phyloP scores from a whole-genome alignment of 2,329 filamentous ascomycete species.

The Penicillium sp. region DNA sequence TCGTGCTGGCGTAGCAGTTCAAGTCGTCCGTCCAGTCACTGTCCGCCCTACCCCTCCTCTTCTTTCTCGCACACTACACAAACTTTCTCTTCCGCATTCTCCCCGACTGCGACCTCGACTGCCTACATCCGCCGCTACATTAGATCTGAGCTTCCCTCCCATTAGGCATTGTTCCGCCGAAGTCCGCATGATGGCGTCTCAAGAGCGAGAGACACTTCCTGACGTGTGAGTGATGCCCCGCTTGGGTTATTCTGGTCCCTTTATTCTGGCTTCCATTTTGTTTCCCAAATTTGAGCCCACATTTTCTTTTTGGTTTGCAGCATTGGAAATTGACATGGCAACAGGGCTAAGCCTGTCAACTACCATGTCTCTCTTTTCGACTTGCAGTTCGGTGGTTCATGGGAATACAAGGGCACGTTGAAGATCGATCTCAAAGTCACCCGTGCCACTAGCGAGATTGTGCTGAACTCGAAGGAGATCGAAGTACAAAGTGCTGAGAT shows the following conservation, averaged over 20 bases:
- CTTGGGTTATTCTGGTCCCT: not conserved
- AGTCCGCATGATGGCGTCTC: constrained; percentile 42
- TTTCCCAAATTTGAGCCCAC: not conserved
- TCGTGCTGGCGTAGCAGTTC: constrained; percentile 27
- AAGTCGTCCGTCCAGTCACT: constrained; percentile 25
- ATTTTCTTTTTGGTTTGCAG: not conserved
- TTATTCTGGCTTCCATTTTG: not conserved
- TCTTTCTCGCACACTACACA: constrained; percentile 15
- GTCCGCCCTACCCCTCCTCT: constrained; percentile 27
- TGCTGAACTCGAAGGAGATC: constrained; percentile 82
- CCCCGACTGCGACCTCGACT: constrained; percentile 17
- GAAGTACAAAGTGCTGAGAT: constrained; percentile 62
- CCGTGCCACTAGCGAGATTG: constrained; percentile 70
- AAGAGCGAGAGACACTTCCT: constrained; percentile 47
- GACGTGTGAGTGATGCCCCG: constrained; percentile 37
- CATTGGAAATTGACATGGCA: constrained; percentile 5
- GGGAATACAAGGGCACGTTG: constrained; percentile 83
- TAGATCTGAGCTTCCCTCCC: constrained; percentile 16
- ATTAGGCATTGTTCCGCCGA: constrained; percentile 42
- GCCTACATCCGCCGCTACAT: constrained; percentile 12
- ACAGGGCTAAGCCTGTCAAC: constrained; percentile 74
- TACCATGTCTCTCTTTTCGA: constrained; percentile 80
- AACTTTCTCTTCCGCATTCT: constrained; percentile 18
- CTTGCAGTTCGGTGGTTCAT: constrained; percentile 67
- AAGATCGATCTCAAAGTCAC: constrained; percentile 73